These are phyloP conservation scores for Backusella psychrophila DNA, from an alignment of 192 early-diverging fungal genomes.

Conservation along the genomic window DNA sequence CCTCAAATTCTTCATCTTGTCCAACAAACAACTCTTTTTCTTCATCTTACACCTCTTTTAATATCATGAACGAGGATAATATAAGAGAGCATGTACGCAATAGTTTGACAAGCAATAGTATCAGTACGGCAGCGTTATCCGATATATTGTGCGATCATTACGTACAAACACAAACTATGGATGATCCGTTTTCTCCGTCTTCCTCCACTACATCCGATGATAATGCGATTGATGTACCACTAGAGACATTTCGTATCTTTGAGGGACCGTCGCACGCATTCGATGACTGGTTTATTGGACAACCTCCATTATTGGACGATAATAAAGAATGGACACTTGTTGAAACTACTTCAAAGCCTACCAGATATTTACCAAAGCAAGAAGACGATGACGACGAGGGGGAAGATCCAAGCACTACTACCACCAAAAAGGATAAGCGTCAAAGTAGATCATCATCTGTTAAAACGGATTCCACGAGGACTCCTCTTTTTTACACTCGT, in stretches of 20 bases:
- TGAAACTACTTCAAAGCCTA: background rate
- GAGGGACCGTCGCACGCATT: slow-evolving; percentile 3
- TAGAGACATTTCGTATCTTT: slow-evolving; percentile 23
- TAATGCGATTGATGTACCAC: slow-evolving; percentile 12
- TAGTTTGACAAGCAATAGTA: background rate
- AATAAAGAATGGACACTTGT: slow-evolving; percentile 21
- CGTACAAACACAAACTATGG: slow-evolving; percentile 13
- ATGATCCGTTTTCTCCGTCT: background rate
- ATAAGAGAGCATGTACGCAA: background rate
- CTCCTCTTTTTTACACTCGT: slow-evolving; percentile 9
- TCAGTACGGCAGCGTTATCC: slow-evolving; percentile 12
- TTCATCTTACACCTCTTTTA: background rate
- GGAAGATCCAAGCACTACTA: background rate
- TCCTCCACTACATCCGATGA: background rate
- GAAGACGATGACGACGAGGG: background rate
- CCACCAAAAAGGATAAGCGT: background rate
- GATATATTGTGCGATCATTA: slow-evolving; percentile 27
- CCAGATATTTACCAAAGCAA: background rate
- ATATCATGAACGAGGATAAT: background rate
- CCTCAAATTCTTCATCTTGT: background rate
- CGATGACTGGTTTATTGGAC: slow-evolving; percentile 7
- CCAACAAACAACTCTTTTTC: background rate
- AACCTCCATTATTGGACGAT: background rate
- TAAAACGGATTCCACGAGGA: background rate
- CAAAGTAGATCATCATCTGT: background rate